A percentile compares a stretch with the other conserved stretches of the same genome.
These are phyloP conservation scores for Tephrocybe sp. DNA, from an alignment of 768 basidiomycete genomes.

Conservation along the genomic window DNA sequence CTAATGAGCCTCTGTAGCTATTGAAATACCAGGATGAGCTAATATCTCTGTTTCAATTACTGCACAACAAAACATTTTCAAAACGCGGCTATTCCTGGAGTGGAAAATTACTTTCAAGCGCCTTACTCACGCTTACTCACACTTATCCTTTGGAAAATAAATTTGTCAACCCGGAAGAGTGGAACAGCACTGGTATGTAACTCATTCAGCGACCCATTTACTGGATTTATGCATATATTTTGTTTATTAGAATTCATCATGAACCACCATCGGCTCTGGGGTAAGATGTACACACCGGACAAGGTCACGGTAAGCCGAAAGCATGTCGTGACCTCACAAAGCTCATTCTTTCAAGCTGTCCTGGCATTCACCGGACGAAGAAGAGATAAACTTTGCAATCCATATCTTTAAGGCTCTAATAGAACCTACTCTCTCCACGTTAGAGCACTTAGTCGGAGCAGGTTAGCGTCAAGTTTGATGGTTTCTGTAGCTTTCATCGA, in stretches of 20 bases:
- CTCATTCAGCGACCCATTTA: not conserved
- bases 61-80: constrained; percentile 71
- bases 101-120: constrained; percentile 72
- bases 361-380: constrained; percentile 74
- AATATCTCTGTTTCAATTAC: constrained; percentile 56
- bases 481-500: not conserved
- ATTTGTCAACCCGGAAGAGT: constrained; percentile 78
- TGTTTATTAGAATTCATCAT: constrained; percentile 57
- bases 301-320: constrained; percentile 60
- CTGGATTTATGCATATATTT: constrained; percentile 3
- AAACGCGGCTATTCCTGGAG: constrained; percentile 85
- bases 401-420: constrained; percentile 67
- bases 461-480: constrained; percentile 33
- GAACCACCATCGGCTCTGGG: constrained; percentile 78
- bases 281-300: constrained; percentile 67
- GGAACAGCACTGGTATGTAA: constrained; percentile 64
- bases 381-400: constrained; percentile 77
- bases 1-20: constrained; percentile 40
- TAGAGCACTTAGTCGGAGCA: constrained; percentile 58
- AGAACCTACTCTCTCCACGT: constrained; percentile 55
- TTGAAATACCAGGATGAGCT: constrained; percentile 64
- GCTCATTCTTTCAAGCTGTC: constrained; percentile 42
- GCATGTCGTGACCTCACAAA: not conserved
- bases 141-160: constrained; percentile 81
- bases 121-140: constrained; percentile 73